A percentile compares a stretch with the other conserved stretches of the same genome.
Conservation (phyloP, 1,284 basidiomycete species). For the Takashimella koratensis region DNA sequence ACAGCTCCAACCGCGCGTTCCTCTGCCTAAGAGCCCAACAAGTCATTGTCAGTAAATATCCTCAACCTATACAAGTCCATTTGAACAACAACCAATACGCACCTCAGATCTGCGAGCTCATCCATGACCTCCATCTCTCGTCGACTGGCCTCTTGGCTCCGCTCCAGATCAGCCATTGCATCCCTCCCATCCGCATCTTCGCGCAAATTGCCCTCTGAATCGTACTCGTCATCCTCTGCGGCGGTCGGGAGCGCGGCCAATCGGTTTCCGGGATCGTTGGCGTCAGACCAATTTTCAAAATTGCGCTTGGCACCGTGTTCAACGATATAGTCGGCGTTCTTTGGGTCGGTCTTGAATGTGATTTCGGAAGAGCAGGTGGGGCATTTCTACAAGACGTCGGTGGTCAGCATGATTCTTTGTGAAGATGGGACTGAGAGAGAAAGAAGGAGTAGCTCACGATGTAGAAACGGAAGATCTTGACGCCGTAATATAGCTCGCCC, state of each 20-base stretch:
- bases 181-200: conserved; percentile 56
- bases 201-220: conserved; percentile 58
- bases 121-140: conserved; percentile 99
- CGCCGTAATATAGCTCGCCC: conserved; percentile 95
- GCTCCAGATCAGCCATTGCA: conserved; percentile 95
- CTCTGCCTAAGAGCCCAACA: conserved; percentile 46
- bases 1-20: conserved; percentile 85
- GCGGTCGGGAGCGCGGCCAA: conserved; percentile 43
- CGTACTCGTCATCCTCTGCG: conserved; percentile 54
- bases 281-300: conserved; percentile 61
- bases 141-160: conserved; percentile 83
- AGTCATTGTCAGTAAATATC: conserved; percentile 6
- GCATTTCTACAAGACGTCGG: conserved; percentile 55
- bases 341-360: conserved; percentile 99
- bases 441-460: conserved; percentile 59
- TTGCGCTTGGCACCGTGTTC: conserved; percentile 93
- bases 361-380: conserved; percentile 95
- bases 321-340: conserved; percentile 89
- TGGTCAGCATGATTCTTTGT: background rate
- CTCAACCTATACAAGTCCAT: too few species aligned
- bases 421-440: conserved; percentile 54
- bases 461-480: conserved; percentile 62
- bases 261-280: conserved; percentile 28
- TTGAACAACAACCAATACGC: too few species aligned
- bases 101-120: conserved; percentile 86